phyloP scores from a whole-genome alignment of 257 asterid species.

The Lavandula angustifolia region DNA sequence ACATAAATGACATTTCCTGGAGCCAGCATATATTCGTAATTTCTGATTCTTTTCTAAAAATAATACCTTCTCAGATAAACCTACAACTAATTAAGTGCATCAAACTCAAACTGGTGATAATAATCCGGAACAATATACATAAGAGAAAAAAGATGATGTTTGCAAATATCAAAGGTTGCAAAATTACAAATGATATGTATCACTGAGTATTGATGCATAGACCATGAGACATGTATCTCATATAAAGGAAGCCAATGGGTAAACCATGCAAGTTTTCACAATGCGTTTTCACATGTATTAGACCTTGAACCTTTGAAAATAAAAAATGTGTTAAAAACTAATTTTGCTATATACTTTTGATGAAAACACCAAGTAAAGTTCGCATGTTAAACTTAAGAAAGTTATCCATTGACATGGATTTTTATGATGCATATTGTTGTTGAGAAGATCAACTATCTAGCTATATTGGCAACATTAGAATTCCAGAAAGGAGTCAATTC shows the following conservation, averaged over 20 bases:
- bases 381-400: not conserved
- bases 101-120: not conserved
- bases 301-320: not conserved
- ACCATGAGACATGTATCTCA: not conserved
- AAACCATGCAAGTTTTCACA: conserved; percentile 9
- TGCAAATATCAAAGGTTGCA: conserved; percentile 17
- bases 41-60: not conserved
- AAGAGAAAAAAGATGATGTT: not conserved
- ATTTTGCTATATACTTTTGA: not conserved
- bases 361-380: no score
- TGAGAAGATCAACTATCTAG: not conserved
- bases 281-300: no score
- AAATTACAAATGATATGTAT: conserved; percentile 19
- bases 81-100: conserved; percentile 4
- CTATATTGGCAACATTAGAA: not conserved
- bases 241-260: not conserved
- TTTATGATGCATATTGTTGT: not conserved
- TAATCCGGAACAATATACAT: not conserved
- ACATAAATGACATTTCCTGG: conserved; percentile 1
- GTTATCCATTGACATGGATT: not conserved
- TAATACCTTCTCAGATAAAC: not conserved
- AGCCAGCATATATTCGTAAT: not conserved
- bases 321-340: not conserved
- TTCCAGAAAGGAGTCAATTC: not conserved
- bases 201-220: conserved; percentile 5